phyloP scores from a whole-genome alignment of 176 grass and related monocot species.

The Phragmites australis region DNA sequence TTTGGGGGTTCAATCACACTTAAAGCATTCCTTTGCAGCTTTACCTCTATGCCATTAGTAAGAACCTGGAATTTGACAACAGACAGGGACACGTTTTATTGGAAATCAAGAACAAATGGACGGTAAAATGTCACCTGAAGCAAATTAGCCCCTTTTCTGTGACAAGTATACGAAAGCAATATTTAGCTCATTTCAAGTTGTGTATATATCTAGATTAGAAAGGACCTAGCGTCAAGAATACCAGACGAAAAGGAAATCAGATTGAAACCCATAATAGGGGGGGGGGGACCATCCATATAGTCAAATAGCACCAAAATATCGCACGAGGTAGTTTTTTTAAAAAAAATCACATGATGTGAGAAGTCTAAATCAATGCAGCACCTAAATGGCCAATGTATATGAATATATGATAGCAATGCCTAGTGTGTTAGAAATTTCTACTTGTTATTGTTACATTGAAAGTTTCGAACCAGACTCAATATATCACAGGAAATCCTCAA shows the following conservation, averaged over 20 bases:
- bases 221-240: background rate
- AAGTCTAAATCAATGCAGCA: conserved; percentile 28
- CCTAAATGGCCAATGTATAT: conserved; percentile 13
- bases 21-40: conserved; percentile 77
- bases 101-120: background rate
- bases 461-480: background rate
- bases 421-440: too few species aligned
- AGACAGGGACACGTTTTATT: conserved; percentile 1
- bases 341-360: conserved; percentile 8
- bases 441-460: background rate
- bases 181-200: background rate
- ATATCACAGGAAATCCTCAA: conserved; percentile 23
- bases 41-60: conserved; percentile 78
- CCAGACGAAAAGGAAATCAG: conserved; percentile 5
- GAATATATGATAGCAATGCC: too few species aligned
- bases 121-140: background rate
- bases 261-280: background rate
- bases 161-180: background rate
- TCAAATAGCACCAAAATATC: background rate
- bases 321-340: too few species aligned
- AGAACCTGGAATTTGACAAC: conserved; percentile 52
- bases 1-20: conserved; percentile 71
- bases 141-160: background rate
- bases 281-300: background rate
- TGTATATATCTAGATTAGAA: background rate